phyloP scores from a whole-genome alignment of 768 basidiomycete species.

The Russula olivacea region DNA sequence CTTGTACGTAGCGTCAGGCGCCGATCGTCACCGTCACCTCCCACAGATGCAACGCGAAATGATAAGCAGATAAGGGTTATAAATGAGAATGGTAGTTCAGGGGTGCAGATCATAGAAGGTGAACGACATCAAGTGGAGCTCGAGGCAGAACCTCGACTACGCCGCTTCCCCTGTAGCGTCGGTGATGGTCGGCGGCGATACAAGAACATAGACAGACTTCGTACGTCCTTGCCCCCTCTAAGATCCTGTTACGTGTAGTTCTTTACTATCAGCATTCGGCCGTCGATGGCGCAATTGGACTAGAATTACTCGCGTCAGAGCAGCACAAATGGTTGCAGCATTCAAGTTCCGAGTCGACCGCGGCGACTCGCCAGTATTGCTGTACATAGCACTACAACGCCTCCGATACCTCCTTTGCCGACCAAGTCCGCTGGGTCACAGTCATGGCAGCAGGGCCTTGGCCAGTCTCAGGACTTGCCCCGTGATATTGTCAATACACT shows the following conservation, averaged over 20 bases:
- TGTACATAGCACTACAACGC: background rate
- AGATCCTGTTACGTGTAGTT: conserved; percentile 28
- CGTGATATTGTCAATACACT: background rate
- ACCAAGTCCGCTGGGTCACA: conserved; percentile 1
- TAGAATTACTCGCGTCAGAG: too few relatives aligned
- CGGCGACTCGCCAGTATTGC: conserved; percentile 14
- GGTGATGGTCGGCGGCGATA: conserved; percentile 85
- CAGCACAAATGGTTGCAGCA: conserved; percentile 37
- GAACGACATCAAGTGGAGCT: conserved; percentile 68
- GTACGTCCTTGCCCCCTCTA: conserved; percentile 32
- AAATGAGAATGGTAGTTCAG: conserved; percentile 35
- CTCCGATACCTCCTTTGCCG: background rate
- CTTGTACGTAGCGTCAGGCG: too few relatives aligned
- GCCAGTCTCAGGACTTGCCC: background rate
- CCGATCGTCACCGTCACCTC: too few relatives aligned
- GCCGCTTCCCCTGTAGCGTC: conserved; percentile 80
- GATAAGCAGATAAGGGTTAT: conserved; percentile 37
- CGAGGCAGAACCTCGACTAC: conserved; percentile 44
- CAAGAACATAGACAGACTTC: conserved; percentile 96
- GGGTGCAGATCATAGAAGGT: conserved; percentile 40
- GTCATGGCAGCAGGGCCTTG: background rate
- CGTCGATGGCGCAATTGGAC: too few relatives aligned
- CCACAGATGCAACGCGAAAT: too few relatives aligned
- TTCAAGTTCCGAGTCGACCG: conserved; percentile 16
- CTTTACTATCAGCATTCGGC: conserved; percentile 67